Evolutionary conservation across 768 basidiomycete genomes (phyloP).

Genomic region (Lyophyllum shimeji): DNA sequence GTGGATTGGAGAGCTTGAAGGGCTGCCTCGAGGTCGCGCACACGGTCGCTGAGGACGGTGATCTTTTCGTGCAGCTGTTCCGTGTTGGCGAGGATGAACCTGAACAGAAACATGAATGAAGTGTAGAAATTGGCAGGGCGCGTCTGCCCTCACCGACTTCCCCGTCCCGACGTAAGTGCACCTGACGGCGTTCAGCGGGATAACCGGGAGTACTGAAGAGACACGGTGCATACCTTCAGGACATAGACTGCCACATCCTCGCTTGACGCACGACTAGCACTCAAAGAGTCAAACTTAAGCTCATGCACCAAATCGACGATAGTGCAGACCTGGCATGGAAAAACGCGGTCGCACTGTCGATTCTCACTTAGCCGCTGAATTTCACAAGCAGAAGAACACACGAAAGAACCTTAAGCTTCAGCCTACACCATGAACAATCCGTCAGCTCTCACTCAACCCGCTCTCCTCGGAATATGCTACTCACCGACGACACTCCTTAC

Average conservation of each 20-base stretch:
- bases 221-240: slow-evolving; percentile 51
- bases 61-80: slow-evolving; percentile 68
- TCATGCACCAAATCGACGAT: slow-evolving; percentile 1
- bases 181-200: slow-evolving; percentile 31
- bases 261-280: slow-evolving; percentile 57
- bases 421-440: slow-evolving; percentile 23
- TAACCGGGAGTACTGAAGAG: slow-evolving; percentile 3
- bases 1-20: slow-evolving; percentile 44
- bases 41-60: slow-evolving; percentile 57
- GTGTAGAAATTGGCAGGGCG: neutral
- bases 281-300: slow-evolving; percentile 16
- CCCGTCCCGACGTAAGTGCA: slow-evolving; percentile 59
- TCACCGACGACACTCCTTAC: slow-evolving; percentile 52
- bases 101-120: slow-evolving; percentile 18
- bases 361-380: slow-evolving; percentile 3
- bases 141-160: slow-evolving; percentile 50
- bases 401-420: slow-evolving; percentile 47
- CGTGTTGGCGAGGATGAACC: slow-evolving; percentile 69
- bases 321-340: slow-evolving; percentile 53
- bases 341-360: slow-evolving; percentile 59
- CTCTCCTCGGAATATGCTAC: slow-evolving; percentile 3
- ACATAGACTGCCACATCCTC: slow-evolving; percentile 63
- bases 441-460: neutral
- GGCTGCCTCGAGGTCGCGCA: slow-evolving; percentile 64
- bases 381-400: neutral